phyloP scores from a whole-genome alignment of 352 stramenopile genomes.

The Phytophthora foliorum region DNA sequence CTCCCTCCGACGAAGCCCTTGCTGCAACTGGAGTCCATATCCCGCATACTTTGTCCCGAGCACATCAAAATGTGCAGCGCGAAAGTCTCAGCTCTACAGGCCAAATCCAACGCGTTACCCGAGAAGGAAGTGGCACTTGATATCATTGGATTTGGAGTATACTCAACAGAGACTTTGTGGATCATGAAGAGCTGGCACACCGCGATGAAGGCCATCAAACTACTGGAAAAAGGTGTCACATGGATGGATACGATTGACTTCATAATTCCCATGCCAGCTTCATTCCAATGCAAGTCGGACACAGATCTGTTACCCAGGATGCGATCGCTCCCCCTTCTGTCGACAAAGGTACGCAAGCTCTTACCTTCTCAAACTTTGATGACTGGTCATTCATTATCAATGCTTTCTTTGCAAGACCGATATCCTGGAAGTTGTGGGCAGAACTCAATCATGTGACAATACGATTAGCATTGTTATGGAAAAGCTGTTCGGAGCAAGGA shows the following conservation, averaged over 20 bases:
- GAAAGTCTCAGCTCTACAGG: slow-evolving; percentile 5
- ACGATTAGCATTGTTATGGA: slow-evolving; percentile 1
- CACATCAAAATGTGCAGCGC: background rate
- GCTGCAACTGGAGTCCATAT: background rate
- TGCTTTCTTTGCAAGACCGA: background rate
- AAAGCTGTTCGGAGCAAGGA: slow-evolving; percentile 2
- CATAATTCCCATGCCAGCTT: background rate
- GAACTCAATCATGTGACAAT: slow-evolving; percentile 8
- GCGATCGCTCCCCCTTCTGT: background rate
- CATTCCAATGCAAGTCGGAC: background rate
- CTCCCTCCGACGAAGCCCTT: background rate
- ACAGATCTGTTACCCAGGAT: background rate
- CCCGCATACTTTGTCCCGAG: background rate
- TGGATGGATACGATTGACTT: background rate
- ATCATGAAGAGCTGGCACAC: background rate
- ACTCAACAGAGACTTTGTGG: background rate
- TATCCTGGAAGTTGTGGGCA: slow-evolving; percentile 6
- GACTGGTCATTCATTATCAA: background rate
- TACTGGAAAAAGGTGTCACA: background rate
- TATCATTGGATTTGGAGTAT: slow-evolving; percentile 5
- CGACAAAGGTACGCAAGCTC: slow-evolving; percentile 1
- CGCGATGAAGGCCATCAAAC: background rate
- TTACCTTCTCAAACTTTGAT: background rate
- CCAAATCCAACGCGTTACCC: background rate
- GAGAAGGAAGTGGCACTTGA: slow-evolving; percentile 8